Evolutionary conservation across 169 alveolate genomes (phyloP).

Genomic region (Perkinsus marinus): DNA sequence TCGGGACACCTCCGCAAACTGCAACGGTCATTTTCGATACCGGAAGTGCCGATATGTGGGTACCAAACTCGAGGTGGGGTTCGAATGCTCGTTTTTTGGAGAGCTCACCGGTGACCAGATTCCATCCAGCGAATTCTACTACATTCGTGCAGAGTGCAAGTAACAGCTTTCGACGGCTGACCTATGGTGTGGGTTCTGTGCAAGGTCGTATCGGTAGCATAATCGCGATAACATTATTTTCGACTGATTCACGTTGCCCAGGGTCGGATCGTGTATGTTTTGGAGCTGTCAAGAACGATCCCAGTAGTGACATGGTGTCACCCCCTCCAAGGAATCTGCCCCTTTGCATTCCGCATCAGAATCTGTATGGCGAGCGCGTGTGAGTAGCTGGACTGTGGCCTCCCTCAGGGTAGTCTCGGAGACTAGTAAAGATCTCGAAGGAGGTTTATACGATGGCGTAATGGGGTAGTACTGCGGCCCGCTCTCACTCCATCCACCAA

Average conservation of each 20-base stretch:
- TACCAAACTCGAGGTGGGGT: slow-evolving; percentile 11
- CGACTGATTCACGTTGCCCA: too few species aligned
- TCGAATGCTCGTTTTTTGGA: neutral
- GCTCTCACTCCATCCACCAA: neutral
- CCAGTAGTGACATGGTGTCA: neutral
- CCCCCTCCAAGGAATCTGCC: neutral
- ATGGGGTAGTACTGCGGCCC: neutral
- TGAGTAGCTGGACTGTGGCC: neutral
- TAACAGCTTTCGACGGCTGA: neutral
- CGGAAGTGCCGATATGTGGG: slow-evolving; percentile 32
- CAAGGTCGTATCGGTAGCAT: neutral
- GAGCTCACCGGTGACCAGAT: neutral
- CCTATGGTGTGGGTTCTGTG: neutral
- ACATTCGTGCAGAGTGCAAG: neutral
- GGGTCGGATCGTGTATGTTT: neutral
- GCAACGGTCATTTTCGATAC: slow-evolving; percentile 29
- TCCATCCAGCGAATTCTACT: neutral
- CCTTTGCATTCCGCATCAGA: neutral
- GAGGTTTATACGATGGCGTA: neutral
- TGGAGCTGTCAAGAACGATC: neutral
- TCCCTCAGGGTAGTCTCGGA: neutral
- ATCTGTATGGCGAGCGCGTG: neutral
- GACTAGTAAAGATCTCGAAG: neutral
- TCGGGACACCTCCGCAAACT: slow-evolving; percentile 29
- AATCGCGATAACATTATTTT: too few species aligned